Base-by-base conservation (phyloP, 306 rosid genomes). In the Quercus dentata region DNA sequence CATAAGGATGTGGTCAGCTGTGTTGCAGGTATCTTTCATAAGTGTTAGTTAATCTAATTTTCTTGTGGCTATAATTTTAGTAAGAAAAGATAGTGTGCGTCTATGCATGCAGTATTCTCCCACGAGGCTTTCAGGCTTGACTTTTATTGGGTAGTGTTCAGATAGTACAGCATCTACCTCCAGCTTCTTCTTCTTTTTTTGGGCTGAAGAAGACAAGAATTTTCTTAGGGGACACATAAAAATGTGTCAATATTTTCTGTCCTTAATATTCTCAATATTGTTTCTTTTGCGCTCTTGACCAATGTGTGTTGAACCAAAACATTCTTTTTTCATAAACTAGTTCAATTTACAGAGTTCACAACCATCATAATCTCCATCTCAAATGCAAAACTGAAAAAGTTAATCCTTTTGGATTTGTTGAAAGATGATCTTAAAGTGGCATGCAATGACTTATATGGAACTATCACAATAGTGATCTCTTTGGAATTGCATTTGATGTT, bases 1-100 rank as follows among this genome's bases (percentile, higher is more conserved):
- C 99, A 94, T 77, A 94, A 86, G 87, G 99, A 94, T 86, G 93
- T 94, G 76, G 99, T 94, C 85, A 92, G 97, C 88, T 94, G 99
- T 82, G 89, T 89, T 83, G 97, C 97, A 92, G 99, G 99, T 94
- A 88, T 67, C 74, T 83, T 78, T 79, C 71, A 44, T 81, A 27
- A 77, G 73, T 70, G 33, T 6, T 56, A 69, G 71, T 69, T 58
- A 58, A 62, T 23, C 59, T 63, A 33, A 31, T 19, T 67, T 19
- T 31, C 25, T 8, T 33, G 7, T 27, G 15, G 6, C 35, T 27
- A 28, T 4, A 10, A 23, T 59, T 4, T 12, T 59, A 3, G 38
- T 2, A 27, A 23, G n/a, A 27, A 27, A 28, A 62, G 38, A 31
- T 25, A 63, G 41, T 13, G 69, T 23, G 28, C 6, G 20, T 63